phyloP scores from a whole-genome alignment of 2,329 filamentous ascomycete species.

The Cladorrhinum sp. region DNA sequence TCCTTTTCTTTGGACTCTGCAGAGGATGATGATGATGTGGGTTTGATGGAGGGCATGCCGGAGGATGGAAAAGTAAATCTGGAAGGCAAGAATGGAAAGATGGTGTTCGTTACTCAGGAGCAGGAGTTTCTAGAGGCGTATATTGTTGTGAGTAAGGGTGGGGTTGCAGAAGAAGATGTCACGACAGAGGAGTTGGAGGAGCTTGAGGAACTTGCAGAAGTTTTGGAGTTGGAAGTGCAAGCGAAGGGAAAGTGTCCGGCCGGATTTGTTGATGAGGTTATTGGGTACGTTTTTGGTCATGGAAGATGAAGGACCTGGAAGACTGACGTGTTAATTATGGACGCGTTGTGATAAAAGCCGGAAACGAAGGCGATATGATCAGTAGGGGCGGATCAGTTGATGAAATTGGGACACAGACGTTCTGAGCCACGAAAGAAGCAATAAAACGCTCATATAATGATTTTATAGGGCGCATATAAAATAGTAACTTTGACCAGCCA shows the following conservation, averaged over 20 bases:
- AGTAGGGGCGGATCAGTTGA: too few relatives aligned
- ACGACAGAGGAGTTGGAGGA: not conserved
- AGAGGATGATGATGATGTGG: not conserved
- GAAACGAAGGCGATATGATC: too few relatives aligned
- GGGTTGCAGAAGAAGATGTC: not conserved
- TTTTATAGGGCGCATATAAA: too few relatives aligned
- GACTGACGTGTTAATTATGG: too few relatives aligned
- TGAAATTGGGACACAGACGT: too few relatives aligned
- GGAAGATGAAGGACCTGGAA: too few relatives aligned
- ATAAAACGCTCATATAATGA: too few relatives aligned
- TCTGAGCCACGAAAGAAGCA: too few relatives aligned
- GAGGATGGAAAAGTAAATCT: too few relatives aligned
- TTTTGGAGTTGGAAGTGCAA: not conserved
- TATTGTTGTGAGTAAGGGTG: not conserved
- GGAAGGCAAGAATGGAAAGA: constrained; percentile 1
- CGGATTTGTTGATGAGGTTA: not conserved
- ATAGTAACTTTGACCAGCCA: too few relatives aligned
- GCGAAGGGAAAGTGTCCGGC: not conserved
- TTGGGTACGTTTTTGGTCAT: not conserved
- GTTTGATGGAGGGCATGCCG: not conserved
- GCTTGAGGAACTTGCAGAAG: not conserved
- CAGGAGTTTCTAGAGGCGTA: too few relatives aligned
- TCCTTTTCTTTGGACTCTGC: not conserved
- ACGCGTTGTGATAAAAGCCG: too few relatives aligned
- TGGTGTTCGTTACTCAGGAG: not conserved